Evolutionary conservation across 1,139 yeast species (phyloP).

Genomic region (Magnusiomyces suaveolens): DNA sequence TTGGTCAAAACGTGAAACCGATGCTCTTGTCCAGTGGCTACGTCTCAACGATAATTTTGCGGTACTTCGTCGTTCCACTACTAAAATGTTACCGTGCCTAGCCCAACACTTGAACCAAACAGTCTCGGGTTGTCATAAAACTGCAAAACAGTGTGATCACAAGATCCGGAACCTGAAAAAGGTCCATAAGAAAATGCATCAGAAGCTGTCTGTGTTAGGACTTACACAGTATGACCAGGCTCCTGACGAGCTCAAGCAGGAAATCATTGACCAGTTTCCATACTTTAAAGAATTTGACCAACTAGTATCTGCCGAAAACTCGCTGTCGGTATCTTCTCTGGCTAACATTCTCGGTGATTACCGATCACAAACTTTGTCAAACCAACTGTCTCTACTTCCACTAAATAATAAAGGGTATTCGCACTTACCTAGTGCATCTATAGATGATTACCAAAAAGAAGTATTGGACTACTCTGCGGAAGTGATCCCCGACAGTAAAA

Average conservation of each 20-base stretch:
- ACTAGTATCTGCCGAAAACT: neutral
- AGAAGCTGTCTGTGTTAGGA: constrained; percentile 7
- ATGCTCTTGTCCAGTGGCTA: constrained; percentile 14
- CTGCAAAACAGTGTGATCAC: constrained; percentile 15
- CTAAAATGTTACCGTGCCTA: constrained; percentile 14
- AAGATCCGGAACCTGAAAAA: constrained; percentile 14
- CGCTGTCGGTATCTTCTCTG: neutral
- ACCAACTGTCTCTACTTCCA: neutral
- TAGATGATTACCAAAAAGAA: no score
- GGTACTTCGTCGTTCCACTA: constrained; percentile 12
- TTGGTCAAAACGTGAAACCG: constrained; percentile 15
- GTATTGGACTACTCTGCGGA: no score
- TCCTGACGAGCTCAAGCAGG: constrained; percentile 5
- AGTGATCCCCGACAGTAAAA: no score
- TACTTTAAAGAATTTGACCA: constrained; percentile 13
- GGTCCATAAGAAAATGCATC: constrained; percentile 11
- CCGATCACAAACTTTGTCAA: neutral
- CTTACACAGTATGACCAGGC: constrained; percentile 6
- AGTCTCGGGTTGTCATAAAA: constrained; percentile 14
- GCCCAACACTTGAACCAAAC: constrained; percentile 9
- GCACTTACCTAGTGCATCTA: no score
- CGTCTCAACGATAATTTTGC: constrained; percentile 12
- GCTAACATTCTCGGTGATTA: neutral
- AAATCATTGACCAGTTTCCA: constrained; percentile 13
- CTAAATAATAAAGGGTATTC: no score